A percentile compares a stretch with the other conserved stretches of the same genome.
These are phyloP conservation scores for Fusarium armeniacum DNA, from an alignment of 2,329 filamentous ascomycete genomes.

Conservation along the genomic window DNA sequence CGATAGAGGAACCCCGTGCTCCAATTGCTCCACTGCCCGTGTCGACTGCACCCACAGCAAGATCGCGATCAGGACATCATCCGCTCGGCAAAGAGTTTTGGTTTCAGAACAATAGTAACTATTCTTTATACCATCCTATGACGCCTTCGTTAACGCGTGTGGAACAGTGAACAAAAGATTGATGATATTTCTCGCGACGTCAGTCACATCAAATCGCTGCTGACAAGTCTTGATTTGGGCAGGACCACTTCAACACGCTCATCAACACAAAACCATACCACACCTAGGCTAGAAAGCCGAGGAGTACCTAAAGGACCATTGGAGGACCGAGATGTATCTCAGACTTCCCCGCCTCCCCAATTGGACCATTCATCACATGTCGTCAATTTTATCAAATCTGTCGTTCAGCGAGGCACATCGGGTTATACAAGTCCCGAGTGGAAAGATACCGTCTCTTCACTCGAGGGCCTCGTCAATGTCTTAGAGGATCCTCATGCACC, in stretches of 20 bases:
- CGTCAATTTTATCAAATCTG: slow-evolving; percentile 53
- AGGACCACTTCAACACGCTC: not conserved
- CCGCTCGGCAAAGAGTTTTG: slow-evolving; percentile 53
- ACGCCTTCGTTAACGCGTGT: accelerated
- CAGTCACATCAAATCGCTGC: slow-evolving; percentile 51
- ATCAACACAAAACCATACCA: not conserved
- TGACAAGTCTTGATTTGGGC: slow-evolving; percentile 36
- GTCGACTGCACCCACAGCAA: slow-evolving; percentile 53
- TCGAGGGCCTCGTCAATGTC: slow-evolving; percentile 16
- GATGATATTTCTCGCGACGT: slow-evolving; percentile 54
- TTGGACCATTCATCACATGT: slow-evolving; percentile 55
- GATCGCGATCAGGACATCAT: slow-evolving; percentile 44
- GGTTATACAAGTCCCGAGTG: not conserved
- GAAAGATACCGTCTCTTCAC: slow-evolving; percentile 16
- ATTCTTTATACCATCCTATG: accelerated
- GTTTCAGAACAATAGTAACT: slow-evolving; percentile 57
- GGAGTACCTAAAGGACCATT: accelerated
- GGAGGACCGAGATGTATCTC: accelerated
- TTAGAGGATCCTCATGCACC: slow-evolving; percentile 4
- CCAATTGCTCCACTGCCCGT: slow-evolving; percentile 54
- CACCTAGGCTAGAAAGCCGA: no score
- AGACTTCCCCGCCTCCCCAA: not conserved
- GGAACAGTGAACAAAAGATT: slow-evolving; percentile 55
- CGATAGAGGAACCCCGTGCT: slow-evolving; percentile 42
- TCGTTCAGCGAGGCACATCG: slow-evolving; percentile 9